A percentile compares a stretch with the other conserved stretches of the same genome.
phyloP scores from a whole-genome alignment of 2,329 filamentous ascomycete genomes.

The Chrysoporthe austroafricana region DNA sequence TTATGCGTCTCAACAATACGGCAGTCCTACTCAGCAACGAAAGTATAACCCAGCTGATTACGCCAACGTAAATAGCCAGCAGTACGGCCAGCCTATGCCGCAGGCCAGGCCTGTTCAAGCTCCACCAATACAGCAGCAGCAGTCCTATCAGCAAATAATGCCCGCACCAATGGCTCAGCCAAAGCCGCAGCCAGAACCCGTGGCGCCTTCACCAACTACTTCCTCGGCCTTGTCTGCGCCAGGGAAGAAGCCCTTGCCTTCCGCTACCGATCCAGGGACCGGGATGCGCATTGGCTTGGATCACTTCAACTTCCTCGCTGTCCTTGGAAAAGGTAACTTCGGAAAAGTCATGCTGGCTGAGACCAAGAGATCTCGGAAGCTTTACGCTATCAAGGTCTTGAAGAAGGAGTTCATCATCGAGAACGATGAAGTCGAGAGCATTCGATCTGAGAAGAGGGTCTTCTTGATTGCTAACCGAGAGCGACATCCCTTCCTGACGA shows the following conservation, averaged over 20 bases:
- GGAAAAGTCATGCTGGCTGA: slow-evolving; percentile 99
- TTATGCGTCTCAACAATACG: slow-evolving; percentile 43
- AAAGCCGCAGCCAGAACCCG: slow-evolving; percentile 45
- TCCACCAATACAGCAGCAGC: slow-evolving; percentile 42
- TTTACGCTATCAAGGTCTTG: slow-evolving; percentile 98
- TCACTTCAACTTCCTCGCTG: slow-evolving; percentile 98
- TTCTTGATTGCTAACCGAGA: slow-evolving; percentile 98
- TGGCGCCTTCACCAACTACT: slow-evolving; percentile 41
- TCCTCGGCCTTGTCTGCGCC: slow-evolving; percentile 40
- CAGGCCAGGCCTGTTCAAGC: slow-evolving; percentile 38
- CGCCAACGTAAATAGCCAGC: slow-evolving; percentile 58
- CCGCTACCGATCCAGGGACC: slow-evolving; percentile 72
- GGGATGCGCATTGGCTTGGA: slow-evolving; percentile 90
- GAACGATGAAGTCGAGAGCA: slow-evolving; percentile 98
- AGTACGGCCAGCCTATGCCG: slow-evolving; percentile 45
- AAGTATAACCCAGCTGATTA: slow-evolving; percentile 82
- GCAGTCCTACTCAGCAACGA: slow-evolving; percentile 54
- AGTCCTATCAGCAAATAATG: slow-evolving; percentile 39
- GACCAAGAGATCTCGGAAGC: slow-evolving; percentile 86
- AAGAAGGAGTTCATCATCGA: slow-evolving; percentile 99
- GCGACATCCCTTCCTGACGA: slow-evolving; percentile 92
- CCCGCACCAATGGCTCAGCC: slow-evolving; percentile 33
- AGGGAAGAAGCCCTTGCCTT: slow-evolving; percentile 65
- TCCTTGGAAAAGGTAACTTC: slow-evolving; percentile 98
- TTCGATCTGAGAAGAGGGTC: slow-evolving; percentile 94